Conservation (phyloP, 2,329 filamentous ascomycete species). For the Penicillium sp. region DNA sequence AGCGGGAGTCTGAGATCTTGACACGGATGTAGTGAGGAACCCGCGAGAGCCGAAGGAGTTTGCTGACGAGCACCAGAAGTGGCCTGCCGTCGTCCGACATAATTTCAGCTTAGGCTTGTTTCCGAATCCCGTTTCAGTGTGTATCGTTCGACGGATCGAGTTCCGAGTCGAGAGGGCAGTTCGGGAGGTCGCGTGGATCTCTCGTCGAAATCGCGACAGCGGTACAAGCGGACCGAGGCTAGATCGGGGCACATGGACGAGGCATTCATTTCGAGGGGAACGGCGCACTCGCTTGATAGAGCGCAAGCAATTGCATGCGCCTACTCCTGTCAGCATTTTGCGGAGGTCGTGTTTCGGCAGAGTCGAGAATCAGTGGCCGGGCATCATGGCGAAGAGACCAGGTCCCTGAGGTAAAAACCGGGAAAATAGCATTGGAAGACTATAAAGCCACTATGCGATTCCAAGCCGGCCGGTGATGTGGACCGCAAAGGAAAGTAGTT, state of each 20-base stretch:
- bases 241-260: background rate
- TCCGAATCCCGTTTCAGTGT: background rate
- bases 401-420: background rate
- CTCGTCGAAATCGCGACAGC: conserved; percentile 1
- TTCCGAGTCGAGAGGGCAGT: background rate
- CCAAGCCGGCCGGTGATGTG: background rate
- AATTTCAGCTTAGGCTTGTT: background rate
- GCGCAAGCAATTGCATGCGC: conserved; percentile 5
- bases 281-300: background rate
- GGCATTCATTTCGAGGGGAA: background rate
- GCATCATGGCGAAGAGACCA: background rate
- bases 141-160: background rate
- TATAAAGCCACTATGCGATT: background rate
- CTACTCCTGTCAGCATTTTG: conserved; percentile 14
- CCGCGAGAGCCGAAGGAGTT: background rate
- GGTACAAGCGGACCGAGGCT: background rate
- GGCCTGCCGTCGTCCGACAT: background rate
- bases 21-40: background rate
- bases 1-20: background rate
- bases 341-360: background rate
- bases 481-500: background rate
- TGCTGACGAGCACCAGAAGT: background rate
- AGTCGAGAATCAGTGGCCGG: background rate
- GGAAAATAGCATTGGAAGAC: background rate
- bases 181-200: conserved; percentile 3